These are phyloP conservation scores for Microascus cirrosus DNA, from an alignment of 2,329 filamentous ascomycete genomes.

Conservation along the genomic window DNA sequence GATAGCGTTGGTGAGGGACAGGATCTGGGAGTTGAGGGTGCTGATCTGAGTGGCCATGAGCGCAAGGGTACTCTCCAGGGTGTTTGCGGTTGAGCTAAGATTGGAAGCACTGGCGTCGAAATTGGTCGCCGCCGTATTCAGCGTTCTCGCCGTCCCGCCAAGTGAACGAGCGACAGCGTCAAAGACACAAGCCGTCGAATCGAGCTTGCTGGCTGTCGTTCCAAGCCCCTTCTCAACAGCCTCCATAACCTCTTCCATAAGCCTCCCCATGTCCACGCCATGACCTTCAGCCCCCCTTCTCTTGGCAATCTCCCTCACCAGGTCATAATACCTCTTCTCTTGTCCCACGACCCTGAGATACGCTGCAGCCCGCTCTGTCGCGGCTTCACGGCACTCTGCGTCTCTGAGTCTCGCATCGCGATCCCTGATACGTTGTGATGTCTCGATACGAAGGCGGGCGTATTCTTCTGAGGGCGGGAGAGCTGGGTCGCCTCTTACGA, in stretches of 20 bases:
- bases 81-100: not conserved
- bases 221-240: not conserved
- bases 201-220: not conserved
- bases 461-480: conserved; percentile 12
- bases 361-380: not conserved
- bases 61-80: not conserved
- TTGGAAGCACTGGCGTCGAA: not conserved
- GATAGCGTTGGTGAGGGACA: conserved; percentile 35
- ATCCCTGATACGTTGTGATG: conserved; percentile 20
- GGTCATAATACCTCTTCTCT: not conserved
- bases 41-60: not conserved
- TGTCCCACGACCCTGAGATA: not conserved
- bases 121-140: not conserved
- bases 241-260: not conserved
- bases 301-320: not conserved
- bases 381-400: not conserved
- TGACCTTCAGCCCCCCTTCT: not conserved
- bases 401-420: conserved; percentile 15
- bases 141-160: not conserved
- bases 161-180: not conserved
- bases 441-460: conserved; percentile 16
- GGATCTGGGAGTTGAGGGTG: conserved; percentile 21
- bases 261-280: not conserved
- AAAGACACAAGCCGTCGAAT: not conserved
- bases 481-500: conserved; percentile 10